A percentile compares a stretch with the other conserved stretches of the same genome.
phyloP scores from a whole-genome alignment of 345 rosid genomes.

The Ceriops tagal region DNA sequence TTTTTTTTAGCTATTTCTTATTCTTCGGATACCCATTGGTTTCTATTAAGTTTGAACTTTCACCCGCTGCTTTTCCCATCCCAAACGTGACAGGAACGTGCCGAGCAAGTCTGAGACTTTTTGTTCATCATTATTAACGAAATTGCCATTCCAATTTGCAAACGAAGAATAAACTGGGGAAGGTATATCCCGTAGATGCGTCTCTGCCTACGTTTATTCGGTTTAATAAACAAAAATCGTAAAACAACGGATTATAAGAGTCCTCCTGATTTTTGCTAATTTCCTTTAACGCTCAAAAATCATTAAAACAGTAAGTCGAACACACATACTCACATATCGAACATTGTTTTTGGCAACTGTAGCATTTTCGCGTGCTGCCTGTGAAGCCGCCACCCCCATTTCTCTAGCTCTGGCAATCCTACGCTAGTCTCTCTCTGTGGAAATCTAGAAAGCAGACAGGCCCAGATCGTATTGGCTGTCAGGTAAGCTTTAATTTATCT shows the following conservation, averaged over 20 bases:
- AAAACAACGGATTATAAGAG: not conserved
- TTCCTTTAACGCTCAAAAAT: not conserved
- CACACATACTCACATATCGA: not conserved
- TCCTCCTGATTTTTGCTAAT: no score
- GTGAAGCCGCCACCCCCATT: slow-evolving; percentile 10
- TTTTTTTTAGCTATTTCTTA: no score
- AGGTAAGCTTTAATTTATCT: slow-evolving; percentile 25
- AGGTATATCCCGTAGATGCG: slow-evolving; percentile 1
- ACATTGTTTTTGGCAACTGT: slow-evolving; percentile 3
- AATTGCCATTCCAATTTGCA: slow-evolving; percentile 12
- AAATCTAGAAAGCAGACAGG: slow-evolving; percentile 18
- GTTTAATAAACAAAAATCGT: not conserved
- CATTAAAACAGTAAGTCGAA: not conserved
- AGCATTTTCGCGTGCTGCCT: slow-evolving; percentile 16
- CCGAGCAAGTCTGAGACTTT: not conserved
- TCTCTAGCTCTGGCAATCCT: slow-evolving; percentile 10
- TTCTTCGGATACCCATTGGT: no score
- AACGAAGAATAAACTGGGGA: not conserved
- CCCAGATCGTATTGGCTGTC: slow-evolving; percentile 22
- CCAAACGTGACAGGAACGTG: slow-evolving; percentile 27
- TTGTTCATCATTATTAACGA: not conserved
- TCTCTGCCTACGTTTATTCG: not conserved
- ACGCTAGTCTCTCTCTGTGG: slow-evolving; percentile 13
- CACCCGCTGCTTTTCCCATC: not conserved
- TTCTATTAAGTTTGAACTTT: no score